Evolutionary conservation across 331 rosid genomes (phyloP), one percentile per base, ranked within the genome.

Genomic region (Prunus yedoensis): DNA sequence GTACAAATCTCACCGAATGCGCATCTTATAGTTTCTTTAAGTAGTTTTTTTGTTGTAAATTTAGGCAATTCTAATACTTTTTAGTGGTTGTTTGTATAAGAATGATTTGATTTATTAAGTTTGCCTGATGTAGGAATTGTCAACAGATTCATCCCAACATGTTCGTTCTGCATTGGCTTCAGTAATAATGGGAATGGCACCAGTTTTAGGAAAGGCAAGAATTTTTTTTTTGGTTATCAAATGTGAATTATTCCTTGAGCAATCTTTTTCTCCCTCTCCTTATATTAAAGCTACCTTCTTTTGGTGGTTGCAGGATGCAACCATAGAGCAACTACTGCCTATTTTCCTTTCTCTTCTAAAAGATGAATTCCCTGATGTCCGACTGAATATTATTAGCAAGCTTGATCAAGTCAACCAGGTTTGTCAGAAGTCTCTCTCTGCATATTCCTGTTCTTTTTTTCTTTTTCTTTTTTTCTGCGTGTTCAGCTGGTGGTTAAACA

Each of bases 401-500:
- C 96, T 92, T 73, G 97, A 92, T 77, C 96, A 92, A 90, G 97
- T 92, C 71, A 92, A 92, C 76, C 90, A 89, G 96, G 97, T 90
- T 73, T 80, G 32, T 15, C 2, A 10, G 5, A 28, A 21, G 30
- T 53, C n/a, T 70, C 79, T 74, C 21, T 35, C 41, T 35, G 41
- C 41, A 32, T 4, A 32, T 32, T 32, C 1, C 1, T 32, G 5
- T 32, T 32, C 5, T 4, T 32, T 4, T 30, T 30, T 30, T 30
- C 0, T 28, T 28, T 3, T 3, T 5, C 13, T 53, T 28, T 45
- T 21, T 12, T 8, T 56, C 2, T 67, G 8, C 8, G 17, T 66
- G 23, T 65, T 17, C 9, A n/a, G 18, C 12, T 32, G 47, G 4
- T 32, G 38, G 10, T 5, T 41, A 30, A 45, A 14, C n/a, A 60